Base-by-base conservation (phyloP, 176 grass and related monocot species). In the Zoysia japonica region DNA sequence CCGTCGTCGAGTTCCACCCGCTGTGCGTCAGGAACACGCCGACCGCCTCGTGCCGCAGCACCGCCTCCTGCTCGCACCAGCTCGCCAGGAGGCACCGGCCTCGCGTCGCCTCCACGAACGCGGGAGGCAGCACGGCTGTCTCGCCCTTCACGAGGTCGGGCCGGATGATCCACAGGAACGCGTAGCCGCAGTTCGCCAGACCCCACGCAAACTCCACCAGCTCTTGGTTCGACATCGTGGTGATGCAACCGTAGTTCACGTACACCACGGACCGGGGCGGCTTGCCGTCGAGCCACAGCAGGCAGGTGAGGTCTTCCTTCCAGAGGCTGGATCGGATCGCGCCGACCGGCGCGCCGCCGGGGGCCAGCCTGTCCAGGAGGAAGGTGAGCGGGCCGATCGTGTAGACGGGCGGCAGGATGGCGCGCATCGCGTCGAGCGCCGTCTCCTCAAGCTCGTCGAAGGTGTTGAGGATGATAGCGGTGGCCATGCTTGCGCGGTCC, bases 1-100 rank as follows among this genome's bases (percentile, higher is more conserved):
- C 88, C 20, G 91, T 50, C 6, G 88, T 86, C 0, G 91, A 93
- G 76, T 97, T 97, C 93, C 93, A 93, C 12, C 93, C 88, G 57
- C 75, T 80, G 48, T 91, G 93, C 65, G 83, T 91, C 45, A 94
- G 82, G 69, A 91, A 90, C 53, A 51, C 45, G 36, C 81, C 81
- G 7, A 84, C 69, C 6, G 86, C 81, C 43, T 6, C 14, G 70
- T 88, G 81, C 41, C 46, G 40, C 54, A 88, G 75, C 45, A 67
- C 63, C 1, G 68, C 76, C 70, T 52, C 61, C 75, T 88, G 86
- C 69, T 53, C 48, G 67, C 62, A 77, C 86, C 80, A 84, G 36
- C 49, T 45, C 53, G 72, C 74, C 43, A 88, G 19, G 3, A 88
- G 74, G 4, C 80, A 53, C 10, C 67, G 13, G 2, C 61, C 75